Percentiles rank a stretch among this genome's conserved stretches.
phyloP scores from a whole-genome alignment of 2,329 filamentous ascomycete genomes.

The Boeremia lycopersici region DNA sequence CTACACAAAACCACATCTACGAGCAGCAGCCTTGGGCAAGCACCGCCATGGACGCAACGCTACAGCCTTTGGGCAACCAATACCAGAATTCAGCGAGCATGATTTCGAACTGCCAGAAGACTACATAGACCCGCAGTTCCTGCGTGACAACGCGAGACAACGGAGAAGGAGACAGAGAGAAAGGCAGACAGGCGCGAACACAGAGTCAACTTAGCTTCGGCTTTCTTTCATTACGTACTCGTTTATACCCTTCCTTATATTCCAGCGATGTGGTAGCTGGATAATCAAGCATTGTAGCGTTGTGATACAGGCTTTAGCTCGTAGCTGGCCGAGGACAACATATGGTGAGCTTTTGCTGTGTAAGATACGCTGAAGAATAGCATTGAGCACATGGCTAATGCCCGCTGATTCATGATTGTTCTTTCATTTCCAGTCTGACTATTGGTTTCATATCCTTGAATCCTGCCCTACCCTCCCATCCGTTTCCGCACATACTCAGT shows the following conservation, averaged over 20 bases:
- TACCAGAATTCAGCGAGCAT: slow-evolving; percentile 72
- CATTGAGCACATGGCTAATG: neutral
- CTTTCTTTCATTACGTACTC: slow-evolving; percentile 12
- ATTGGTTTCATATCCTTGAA: too few species aligned
- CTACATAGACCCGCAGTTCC: slow-evolving; percentile 56
- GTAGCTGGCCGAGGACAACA: neutral
- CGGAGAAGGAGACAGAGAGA: slow-evolving; percentile 66
- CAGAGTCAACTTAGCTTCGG: slow-evolving; percentile 3
- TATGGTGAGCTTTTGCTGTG: neutral
- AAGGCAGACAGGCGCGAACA: slow-evolving; percentile 51
- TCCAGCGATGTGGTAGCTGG: neutral
- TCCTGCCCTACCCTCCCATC: too few species aligned
- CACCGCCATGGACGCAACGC: slow-evolving; percentile 72
- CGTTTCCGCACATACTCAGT: too few species aligned
- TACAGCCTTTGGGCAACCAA: slow-evolving; percentile 78
- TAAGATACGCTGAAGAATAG: slow-evolving; percentile 7
- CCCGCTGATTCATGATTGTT: too few species aligned
- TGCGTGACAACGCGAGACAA: slow-evolving; percentile 65
- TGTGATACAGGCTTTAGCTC: neutral
- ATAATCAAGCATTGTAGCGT: neutral
- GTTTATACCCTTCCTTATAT: slow-evolving; percentile 19
- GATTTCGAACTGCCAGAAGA: slow-evolving; percentile 80
- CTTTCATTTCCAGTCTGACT: too few species aligned
- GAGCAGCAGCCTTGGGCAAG: slow-evolving; percentile 78
- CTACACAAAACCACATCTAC: slow-evolving; percentile 78